Evolutionary conservation across 805 yeast genomes (phyloP), one percentile per base, ranked within the genome.

Genomic region (Hanseniaspora vineae): DNA sequence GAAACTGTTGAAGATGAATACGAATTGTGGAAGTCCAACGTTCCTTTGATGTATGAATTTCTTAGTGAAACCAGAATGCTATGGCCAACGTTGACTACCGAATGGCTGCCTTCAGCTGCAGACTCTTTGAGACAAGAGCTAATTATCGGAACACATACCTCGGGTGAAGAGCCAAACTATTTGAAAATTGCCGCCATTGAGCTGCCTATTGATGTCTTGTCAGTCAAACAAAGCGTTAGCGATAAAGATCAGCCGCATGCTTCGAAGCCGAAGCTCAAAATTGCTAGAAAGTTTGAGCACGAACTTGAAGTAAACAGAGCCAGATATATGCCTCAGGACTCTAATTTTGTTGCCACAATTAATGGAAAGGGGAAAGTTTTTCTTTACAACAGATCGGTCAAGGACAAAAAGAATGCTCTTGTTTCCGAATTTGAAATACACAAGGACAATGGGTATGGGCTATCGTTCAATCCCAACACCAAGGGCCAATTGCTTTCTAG

Each of bases 61-160:
- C 86, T 84, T 32, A 77, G 83, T 44, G 92, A 84, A 58, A 81
- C 90, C 0, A 85, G 83, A 2, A 65, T 84, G 42, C 76, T 80
- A 12, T 84, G 94, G 94, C 94, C 95, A 1, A 80, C 89, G 2
- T 67, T 84, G 45, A 80, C 90, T 1, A 72, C 82, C 4, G 85
- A 84, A 62, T 84, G 92, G 89, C 61, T 81, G 8, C 89, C 88
- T 0, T 67, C 66, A 47, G 49, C 56, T 49, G 44, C 51, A 46
- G 48, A 13, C 31, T 37, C 14, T 17, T 31, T 65, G 6, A 70
- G 71, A 23, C 73, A 82, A 52, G 72, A 75, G 46, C 55, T 84
- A 49, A 56, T 84, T 10, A 58, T 84, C 18, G 87, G 89, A 2
- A 83, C 94, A 35, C 85, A 82, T 57, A 81, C 90, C 0, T 76